Conservation (phyloP, 2,329 filamentous ascomycete species). For the Cladophialophora carrionii region DNA sequence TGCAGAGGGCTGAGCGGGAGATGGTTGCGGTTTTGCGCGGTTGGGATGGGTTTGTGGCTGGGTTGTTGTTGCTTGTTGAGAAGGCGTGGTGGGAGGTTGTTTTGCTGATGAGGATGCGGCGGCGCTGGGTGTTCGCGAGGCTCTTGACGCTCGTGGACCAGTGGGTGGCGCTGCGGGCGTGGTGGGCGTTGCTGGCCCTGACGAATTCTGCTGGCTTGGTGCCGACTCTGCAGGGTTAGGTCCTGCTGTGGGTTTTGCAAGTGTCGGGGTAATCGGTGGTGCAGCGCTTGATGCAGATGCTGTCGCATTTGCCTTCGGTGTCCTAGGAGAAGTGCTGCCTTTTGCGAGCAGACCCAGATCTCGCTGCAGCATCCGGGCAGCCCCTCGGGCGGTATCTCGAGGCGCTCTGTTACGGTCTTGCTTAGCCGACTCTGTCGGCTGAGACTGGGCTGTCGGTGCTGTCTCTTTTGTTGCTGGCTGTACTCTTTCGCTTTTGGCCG, state of each 20-base stretch:
- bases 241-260: slow-evolving; percentile 34
- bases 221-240: slow-evolving; percentile 40
- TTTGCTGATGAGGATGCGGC: slow-evolving; percentile 22
- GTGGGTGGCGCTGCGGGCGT: slow-evolving; percentile 34
- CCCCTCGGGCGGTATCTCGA: slow-evolving; percentile 57
- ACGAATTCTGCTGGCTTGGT: slow-evolving; percentile 40
- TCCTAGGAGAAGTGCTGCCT: slow-evolving; percentile 31
- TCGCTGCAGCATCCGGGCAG: slow-evolving; percentile 63
- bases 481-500: slow-evolving; percentile 5
- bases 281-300: slow-evolving; percentile 30
- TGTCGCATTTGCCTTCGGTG: slow-evolving; percentile 16
- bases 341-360: slow-evolving; percentile 58
- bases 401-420: slow-evolving; percentile 57
- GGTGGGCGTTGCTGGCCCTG: slow-evolving; percentile 40
- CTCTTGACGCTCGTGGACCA: slow-evolving; percentile 35
- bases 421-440: slow-evolving; percentile 45
- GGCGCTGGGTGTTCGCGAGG: slow-evolving; percentile 28
- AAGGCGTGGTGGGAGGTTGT: slow-evolving; percentile 16
- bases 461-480: slow-evolving; percentile 43
- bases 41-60: slow-evolving; percentile 11
- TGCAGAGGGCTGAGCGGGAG: slow-evolving; percentile 43
- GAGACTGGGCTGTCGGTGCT: slow-evolving; percentile 40
- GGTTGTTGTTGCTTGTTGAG: slow-evolving; percentile 15
- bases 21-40: slow-evolving; percentile 32
- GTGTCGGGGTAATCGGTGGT: slow-evolving; percentile 40